These are phyloP conservation scores for Dianthus caryophyllus DNA, from an alignment of 148 eudicot genomes.

Conservation along the genomic window DNA sequence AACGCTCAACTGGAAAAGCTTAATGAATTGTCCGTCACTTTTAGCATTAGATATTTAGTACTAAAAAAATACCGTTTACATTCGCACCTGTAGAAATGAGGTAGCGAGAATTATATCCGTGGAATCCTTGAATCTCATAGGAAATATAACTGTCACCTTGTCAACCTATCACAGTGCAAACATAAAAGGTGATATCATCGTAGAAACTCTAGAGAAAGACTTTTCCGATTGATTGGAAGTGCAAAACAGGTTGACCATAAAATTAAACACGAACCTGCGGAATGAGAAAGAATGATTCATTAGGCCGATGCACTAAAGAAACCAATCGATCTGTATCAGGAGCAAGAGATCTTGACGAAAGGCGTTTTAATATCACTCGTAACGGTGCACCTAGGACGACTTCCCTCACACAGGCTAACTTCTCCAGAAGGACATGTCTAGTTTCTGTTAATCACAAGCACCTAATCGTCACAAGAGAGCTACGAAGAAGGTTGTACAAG, in stretches of 20 bases:
- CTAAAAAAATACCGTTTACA: neutral
- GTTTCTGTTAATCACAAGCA: constrained; percentile 41
- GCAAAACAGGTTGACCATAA: neutral
- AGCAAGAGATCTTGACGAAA: constrained; percentile 63
- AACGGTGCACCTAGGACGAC: constrained; percentile 92
- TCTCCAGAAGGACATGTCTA: constrained; percentile 52
- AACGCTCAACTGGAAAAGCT: neutral
- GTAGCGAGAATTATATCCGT: constrained; percentile 72
- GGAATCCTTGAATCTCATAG: constrained; percentile 95
- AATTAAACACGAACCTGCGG: constrained; percentile 53
- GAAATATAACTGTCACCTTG: constrained; percentile 76
- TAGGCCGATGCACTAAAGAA: constrained; percentile 90
- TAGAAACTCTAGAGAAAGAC: neutral
- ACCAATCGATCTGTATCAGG: constrained; percentile 49
- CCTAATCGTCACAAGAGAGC: constrained; percentile 19
- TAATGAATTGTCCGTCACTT: no score
- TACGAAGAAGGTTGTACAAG: constrained; percentile 1
- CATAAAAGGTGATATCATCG: neutral
- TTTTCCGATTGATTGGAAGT: neutral
- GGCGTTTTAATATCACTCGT: constrained; percentile 67
- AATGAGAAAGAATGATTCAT: constrained; percentile 80
- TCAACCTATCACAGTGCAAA: constrained; percentile 48
- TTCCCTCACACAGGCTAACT: constrained; percentile 90
- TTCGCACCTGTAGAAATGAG: constrained; percentile 84
- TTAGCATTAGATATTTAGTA: neutral